Evolutionary conservation across 108 stramenopile genomes (phyloP), one percentile per base, ranked within the genome.

Genomic region (Nannochloropsis gaditana): DNA sequence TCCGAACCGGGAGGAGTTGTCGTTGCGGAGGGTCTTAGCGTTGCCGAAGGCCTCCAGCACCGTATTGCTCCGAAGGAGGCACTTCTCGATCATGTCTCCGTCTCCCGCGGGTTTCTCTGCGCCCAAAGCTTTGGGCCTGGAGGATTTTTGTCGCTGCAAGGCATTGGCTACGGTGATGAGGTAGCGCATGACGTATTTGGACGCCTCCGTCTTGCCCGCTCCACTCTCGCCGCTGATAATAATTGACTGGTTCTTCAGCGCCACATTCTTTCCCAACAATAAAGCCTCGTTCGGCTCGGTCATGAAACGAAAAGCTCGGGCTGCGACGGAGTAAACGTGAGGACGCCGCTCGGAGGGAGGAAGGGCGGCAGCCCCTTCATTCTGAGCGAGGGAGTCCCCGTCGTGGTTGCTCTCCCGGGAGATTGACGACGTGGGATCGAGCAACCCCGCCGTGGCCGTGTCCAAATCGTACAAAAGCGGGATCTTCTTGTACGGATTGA

Each of bases 401-500:
- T 50, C 84, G 11, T 50, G 17, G 45, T 44, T 43, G 83, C 83
- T 83, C 43, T 11, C 44, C n/a, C 5, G 15, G 47, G 21, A 19
- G 21, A 10, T 47, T 5, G 41, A 15, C n/a, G 2, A 31, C 5
- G 43, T 21, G 45, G 15, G 84, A 21, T 44, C 43, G 45, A 42
- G 83, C 83, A 44, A 43, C 80, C 43, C 44, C 19, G 85, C 41
- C 41, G 47, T 82, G 6, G 83, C 44, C 45, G 43, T 3, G 2
- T 4, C 5, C 79, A 92, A 89, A 41, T 80, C 83, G 92, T 93
- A 93, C 43, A 93, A 45, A 42, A 90, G 90, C 9, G 89, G 85
- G 11, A 93, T 91, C 43, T 43, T 41, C 80, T 88, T 89, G 92
- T 93, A 93, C 21, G 99, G 99, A 88, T 99, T 99, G 43, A 99